These are phyloP conservation scores for Xylariaceae sp. DNA, from an alignment of 2,329 filamentous ascomycete genomes.

Conservation along the genomic window DNA sequence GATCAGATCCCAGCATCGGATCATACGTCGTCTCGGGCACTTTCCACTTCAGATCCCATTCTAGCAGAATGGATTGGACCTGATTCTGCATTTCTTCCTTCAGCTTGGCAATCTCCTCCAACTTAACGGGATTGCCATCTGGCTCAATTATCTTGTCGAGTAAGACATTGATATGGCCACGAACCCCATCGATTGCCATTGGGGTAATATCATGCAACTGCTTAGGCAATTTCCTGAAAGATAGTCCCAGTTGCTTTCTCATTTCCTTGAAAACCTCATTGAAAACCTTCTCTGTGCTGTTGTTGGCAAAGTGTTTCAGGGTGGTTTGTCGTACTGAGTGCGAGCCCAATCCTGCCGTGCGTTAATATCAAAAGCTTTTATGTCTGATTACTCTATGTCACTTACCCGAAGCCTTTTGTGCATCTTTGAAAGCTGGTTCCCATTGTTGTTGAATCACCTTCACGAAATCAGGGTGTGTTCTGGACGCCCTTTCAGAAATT, in stretches of 20 bases:
- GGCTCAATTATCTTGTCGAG: slow-evolving; percentile 7
- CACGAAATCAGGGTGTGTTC: background rate
- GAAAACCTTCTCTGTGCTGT: background rate
- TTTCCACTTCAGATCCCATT: slow-evolving; percentile 1
- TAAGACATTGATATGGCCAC: background rate
- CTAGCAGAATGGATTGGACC: background rate
- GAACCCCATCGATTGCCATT: background rate
- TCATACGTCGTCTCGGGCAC: background rate
- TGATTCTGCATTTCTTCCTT: background rate
- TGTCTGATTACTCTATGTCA: background rate
- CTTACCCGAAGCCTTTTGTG: background rate
- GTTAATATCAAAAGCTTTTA: background rate
- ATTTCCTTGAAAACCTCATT: background rate
- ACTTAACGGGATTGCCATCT: background rate
- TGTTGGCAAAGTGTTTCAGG: background rate
- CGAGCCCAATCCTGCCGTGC: background rate
- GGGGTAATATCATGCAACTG: background rate
- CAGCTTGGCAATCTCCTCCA: slow-evolving; percentile 2
- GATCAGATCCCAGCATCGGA: background rate
- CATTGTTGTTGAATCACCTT: background rate
- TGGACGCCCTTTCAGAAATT: background rate
- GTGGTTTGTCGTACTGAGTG: background rate
- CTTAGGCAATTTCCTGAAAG: background rate
- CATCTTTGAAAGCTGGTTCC: background rate
- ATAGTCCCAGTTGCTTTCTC: background rate